Evolutionary conservation across 192 early-diverging fungal species (phyloP).

Genomic region (Blastocladiella britannica): DNA sequence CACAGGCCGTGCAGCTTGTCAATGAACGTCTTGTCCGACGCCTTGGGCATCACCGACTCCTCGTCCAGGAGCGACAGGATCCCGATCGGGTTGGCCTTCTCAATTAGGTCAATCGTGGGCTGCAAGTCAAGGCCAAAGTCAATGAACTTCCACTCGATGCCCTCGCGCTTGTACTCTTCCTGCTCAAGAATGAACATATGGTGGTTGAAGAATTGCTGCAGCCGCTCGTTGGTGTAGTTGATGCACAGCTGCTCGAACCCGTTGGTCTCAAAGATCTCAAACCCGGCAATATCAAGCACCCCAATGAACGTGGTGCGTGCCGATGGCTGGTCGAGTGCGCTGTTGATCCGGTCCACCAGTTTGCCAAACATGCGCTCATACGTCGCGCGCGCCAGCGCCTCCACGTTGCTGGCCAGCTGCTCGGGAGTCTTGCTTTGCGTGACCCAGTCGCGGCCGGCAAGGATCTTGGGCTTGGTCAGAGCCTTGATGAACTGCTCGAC

Average conservation of each 20-base stretch:
- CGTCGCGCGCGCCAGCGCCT: constrained; percentile 71
- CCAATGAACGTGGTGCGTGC: constrained; percentile 68
- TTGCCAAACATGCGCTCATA: constrained; percentile 93
- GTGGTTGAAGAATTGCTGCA: constrained; percentile 99
- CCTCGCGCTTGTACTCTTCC: constrained; percentile 88
- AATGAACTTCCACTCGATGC: constrained; percentile 95
- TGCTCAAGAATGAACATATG: constrained; percentile 98
- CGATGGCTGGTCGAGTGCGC: constrained; percentile 24
- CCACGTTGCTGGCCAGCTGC: constrained; percentile 72
- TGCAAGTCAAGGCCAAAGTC: constrained; percentile 95
- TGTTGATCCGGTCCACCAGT: constrained; percentile 34
- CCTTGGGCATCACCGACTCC: constrained; percentile 94
- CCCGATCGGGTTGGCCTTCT: constrained; percentile 91
- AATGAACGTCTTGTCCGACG: constrained; percentile 82
- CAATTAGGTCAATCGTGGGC: constrained; percentile 94
- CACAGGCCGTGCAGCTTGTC: constrained; percentile 78
- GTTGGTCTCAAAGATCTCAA: constrained; percentile 96
- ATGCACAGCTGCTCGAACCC: constrained; percentile 98
- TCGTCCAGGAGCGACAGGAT: constrained; percentile 90
- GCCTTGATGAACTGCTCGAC: constrained; percentile 68
- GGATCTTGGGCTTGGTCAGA: constrained; percentile 71
- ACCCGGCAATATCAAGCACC: constrained; percentile 95
- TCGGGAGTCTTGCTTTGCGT: constrained; percentile 65
- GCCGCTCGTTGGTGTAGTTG: constrained; percentile 96
- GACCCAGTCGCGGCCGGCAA: constrained; percentile 92